Percentiles rank a stretch among this genome's conserved stretches.
Conservation (phyloP, 139 green algal species). For the Chlorella sp. region DNA sequence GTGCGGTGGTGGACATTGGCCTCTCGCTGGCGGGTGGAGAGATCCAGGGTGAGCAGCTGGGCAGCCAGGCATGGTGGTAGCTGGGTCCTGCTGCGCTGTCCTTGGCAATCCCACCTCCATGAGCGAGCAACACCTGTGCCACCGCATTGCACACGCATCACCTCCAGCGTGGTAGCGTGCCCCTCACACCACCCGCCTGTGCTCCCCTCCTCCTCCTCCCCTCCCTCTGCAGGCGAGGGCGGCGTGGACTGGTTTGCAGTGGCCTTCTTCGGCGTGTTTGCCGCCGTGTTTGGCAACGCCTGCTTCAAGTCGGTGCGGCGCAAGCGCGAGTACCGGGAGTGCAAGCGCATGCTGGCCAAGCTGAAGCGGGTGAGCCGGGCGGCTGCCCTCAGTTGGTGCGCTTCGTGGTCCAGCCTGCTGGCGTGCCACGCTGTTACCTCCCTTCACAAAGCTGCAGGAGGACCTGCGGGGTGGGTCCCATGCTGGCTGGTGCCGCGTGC, state of each 20-base stretch:
- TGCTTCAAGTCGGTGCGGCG: conserved; percentile 11
- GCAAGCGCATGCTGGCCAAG: conserved; percentile 43
- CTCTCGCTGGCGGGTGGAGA: conserved; percentile 50
- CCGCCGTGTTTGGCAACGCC: conserved; percentile 23
- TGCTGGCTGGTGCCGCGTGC: too few relatives aligned
- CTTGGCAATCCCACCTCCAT: neutral
- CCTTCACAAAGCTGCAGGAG: too few relatives aligned
- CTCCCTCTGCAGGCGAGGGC: conserved; percentile 12
- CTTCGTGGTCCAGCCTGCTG: too few relatives aligned
- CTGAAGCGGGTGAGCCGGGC: conserved; percentile 32
- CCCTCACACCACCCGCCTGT: neutral
- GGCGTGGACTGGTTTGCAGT: conserved; percentile 44
- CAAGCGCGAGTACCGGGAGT: conserved; percentile 18
- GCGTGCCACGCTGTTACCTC: too few relatives aligned
- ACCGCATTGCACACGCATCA: too few relatives aligned
- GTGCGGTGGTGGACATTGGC: conserved; percentile 60
- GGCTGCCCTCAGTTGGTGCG: too few relatives aligned
- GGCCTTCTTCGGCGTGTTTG: conserved; percentile 39
- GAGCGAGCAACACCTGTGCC: too few relatives aligned
- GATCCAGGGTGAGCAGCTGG: neutral
- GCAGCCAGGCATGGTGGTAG: neutral
- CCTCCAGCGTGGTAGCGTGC: too few relatives aligned
- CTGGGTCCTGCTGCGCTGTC: too few relatives aligned
- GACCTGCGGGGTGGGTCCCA: too few relatives aligned
- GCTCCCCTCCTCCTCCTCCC: too few relatives aligned